phyloP scores from a whole-genome alignment of 495 filamentous ascomycete genomes.

The Aspergillus incahuasiensis region DNA sequence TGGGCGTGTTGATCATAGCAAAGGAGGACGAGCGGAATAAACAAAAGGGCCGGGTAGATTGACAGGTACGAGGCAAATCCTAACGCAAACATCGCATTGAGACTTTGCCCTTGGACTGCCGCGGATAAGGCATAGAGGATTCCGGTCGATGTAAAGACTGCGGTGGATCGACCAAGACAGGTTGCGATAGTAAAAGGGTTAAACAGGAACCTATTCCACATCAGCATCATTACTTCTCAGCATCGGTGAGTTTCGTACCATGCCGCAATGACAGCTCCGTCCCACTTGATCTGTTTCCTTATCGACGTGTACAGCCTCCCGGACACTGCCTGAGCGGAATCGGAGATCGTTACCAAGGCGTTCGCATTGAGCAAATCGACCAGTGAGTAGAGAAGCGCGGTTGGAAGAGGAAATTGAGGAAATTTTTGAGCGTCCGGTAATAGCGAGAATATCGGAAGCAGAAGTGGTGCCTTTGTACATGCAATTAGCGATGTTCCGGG shows the following conservation, averaged over 20 bases:
- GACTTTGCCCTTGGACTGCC: constrained; percentile 67
- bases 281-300: constrained; percentile 73
- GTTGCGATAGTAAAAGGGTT: constrained; percentile 93
- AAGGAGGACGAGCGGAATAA: constrained; percentile 77
- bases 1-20: constrained; percentile 64
- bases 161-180: constrained; percentile 87
- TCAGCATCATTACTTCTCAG: not conserved
- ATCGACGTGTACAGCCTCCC: constrained; percentile 72
- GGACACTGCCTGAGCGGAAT: constrained; percentile 69
- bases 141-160: constrained; percentile 83
- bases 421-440: constrained; percentile 62
- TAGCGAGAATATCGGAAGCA: constrained; percentile 85
- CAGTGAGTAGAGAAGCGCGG: constrained; percentile 72
- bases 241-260: constrained; percentile 45
- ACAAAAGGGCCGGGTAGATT: constrained; percentile 81
- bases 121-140: constrained; percentile 80
- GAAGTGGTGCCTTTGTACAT: constrained; percentile 65
- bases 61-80: constrained; percentile 86
- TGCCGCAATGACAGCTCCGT: constrained; percentile 70
- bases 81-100: constrained; percentile 80
- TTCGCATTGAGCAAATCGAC: constrained; percentile 80
- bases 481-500: not conserved
- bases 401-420: constrained; percentile 63
- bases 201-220: constrained; percentile 66
- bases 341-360: constrained; percentile 77